phyloP scores from a whole-genome alignment of 352 stramenopile species.

The Blastocystis sp. region DNA sequence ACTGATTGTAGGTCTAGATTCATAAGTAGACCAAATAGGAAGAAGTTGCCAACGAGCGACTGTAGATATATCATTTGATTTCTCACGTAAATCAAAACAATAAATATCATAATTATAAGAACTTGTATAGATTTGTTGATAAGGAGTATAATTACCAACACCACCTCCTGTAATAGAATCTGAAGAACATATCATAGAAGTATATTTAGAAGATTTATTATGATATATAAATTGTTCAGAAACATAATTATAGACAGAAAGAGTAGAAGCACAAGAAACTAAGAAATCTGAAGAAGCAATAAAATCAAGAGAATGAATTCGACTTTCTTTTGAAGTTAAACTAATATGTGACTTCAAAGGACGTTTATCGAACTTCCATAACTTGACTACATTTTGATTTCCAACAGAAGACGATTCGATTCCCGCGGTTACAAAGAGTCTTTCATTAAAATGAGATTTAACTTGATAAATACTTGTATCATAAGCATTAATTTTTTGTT shows the following conservation, averaged over 20 bases:
- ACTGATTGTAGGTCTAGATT: neutral
- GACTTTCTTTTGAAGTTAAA: neutral
- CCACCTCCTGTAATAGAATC: slow-evolving; percentile 22
- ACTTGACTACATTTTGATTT: neutral
- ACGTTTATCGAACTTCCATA: slow-evolving; percentile 16
- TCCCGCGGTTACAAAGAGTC: slow-evolving; percentile 21
- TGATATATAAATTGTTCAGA: too few species aligned
- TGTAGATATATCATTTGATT: slow-evolving; percentile 25
- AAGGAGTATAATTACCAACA: slow-evolving; percentile 3
- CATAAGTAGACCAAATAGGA: neutral
- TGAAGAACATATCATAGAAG: slow-evolving; percentile 7
- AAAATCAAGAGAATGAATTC: slow-evolving; percentile 10
- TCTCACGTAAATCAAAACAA: slow-evolving; percentile 28
- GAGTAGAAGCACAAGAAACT: slow-evolving; percentile 10
- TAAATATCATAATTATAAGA: slow-evolving; percentile 12
- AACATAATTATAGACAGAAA: slow-evolving; percentile 19
- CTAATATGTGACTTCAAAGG: neutral
- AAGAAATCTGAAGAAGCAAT: slow-evolving; percentile 4
- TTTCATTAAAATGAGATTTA: slow-evolving; percentile 1
- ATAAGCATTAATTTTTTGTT: slow-evolving; percentile 1
- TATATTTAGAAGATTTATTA: slow-evolving; percentile 15
- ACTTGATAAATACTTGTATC: slow-evolving; percentile 8
- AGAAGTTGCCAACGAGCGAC: slow-evolving; percentile 1
- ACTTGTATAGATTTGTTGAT: slow-evolving; percentile 20
- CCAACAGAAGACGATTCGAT: neutral